Conservation (phyloP, 352 stramenopile genomes). For the Phytopythium helicoides region DNA sequence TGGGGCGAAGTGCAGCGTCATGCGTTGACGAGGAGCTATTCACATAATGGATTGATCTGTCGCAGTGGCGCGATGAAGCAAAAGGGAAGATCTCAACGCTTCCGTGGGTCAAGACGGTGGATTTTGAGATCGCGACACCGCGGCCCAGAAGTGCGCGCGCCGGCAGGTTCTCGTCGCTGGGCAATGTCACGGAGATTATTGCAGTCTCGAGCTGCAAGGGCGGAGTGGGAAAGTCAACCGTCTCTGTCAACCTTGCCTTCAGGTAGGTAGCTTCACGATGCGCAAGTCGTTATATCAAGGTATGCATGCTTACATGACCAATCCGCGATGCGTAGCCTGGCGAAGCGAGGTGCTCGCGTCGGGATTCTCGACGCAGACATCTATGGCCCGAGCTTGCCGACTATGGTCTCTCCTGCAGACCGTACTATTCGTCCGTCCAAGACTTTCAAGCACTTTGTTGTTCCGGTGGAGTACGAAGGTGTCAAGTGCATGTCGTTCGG, state of each 20-base stretch:
- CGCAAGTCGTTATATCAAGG: too few relatives aligned
- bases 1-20: conserved; percentile 11
- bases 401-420: conserved; percentile 89
- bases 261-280: conserved; percentile 27
- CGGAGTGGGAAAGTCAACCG: conserved; percentile 98
- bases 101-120: conserved; percentile 69
- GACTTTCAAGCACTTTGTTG: conserved; percentile 70
- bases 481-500: conserved; percentile 94
- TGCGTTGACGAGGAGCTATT: not conserved
- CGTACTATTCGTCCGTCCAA: conserved; percentile 65
- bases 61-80: conserved; percentile 70
- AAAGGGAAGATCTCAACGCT: conserved; percentile 45
- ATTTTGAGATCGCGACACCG: conserved; percentile 63
- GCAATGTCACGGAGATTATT: conserved; percentile 86
- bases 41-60: too few relatives aligned
- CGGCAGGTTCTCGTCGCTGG: conserved; percentile 70
- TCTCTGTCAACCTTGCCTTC: conserved; percentile 98
- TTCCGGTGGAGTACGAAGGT: conserved; percentile 83
- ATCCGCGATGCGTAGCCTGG: conserved; percentile 46
- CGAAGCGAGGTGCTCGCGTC: conserved; percentile 90
- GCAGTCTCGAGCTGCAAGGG: conserved; percentile 95
- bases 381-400: conserved; percentile 98
- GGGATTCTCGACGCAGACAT: conserved; percentile 99
- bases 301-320: not conserved
- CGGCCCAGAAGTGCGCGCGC: conserved; percentile 67